Conservation (phyloP, 371 early-diverging fungal genomes). For the Mucor racemosus region DNA sequence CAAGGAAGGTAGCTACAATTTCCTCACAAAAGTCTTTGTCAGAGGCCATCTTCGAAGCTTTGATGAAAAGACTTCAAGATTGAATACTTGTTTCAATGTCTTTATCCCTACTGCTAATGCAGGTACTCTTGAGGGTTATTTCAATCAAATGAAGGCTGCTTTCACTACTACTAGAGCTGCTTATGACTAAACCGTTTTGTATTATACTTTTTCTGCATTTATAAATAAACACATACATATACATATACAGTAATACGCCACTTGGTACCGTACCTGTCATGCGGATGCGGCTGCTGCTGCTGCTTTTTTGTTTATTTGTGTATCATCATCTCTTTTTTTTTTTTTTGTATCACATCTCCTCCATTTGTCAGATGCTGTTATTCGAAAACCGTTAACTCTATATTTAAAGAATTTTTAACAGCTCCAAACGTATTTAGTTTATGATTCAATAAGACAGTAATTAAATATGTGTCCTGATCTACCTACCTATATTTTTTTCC, state of each 20-base stretch:
- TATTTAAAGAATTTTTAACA: too few species aligned
- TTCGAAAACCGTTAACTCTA: too few species aligned
- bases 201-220: neutral
- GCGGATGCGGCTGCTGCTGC: too few species aligned
- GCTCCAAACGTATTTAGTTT: too few species aligned
- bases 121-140: conserved; percentile 1
- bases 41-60: neutral
- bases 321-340: too few species aligned
- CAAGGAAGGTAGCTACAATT: neutral
- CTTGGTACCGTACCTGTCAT: neutral
- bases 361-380: too few species aligned
- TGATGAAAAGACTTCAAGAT: neutral
- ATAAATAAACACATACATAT: conserved; percentile 1
- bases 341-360: too few species aligned
- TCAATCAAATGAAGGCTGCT: neutral
- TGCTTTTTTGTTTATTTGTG: too few species aligned
- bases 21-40: conserved; percentile 3
- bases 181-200: neutral
- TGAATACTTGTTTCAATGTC: conserved; percentile 10
- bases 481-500: too few species aligned
- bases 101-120: conserved; percentile 4
- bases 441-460: too few species aligned
- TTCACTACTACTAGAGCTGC: conserved; percentile 3
- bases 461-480: too few species aligned
- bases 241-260: neutral